Evolutionary conservation across 352 stramenopile species (phyloP), one percentile per base, ranked within the genome.

Genomic region (Hyaloperonospora brassicae): DNA sequence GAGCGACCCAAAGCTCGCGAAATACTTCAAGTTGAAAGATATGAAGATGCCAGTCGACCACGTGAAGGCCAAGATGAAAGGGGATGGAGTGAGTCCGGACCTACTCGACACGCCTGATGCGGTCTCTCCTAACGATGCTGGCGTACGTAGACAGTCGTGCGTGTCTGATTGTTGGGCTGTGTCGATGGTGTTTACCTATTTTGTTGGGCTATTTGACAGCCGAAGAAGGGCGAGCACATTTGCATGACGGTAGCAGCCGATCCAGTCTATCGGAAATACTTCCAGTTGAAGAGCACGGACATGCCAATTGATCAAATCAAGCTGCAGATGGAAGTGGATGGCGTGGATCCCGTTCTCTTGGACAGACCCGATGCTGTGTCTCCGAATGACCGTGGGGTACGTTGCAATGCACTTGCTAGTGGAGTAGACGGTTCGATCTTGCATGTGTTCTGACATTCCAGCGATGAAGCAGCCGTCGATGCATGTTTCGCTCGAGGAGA

Each of bases 231-330:
- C 5, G 76, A 72, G 12, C 89, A 91, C 61, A 72, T 82, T 4
- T 72, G 73, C 2, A 67, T 92, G 64, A 83, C 78, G 4, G 76
- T 87, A 17, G 70, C 64, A 2, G 79, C 97, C 31, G 84, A 95
- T 51, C 73, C 80, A 10, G 81, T 62, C 27, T 87, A 89, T 49
- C 81, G 79, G 41, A 90, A 89, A 59, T 95, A 90, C 58, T 92
- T 93, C 59, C 89, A 93, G 66, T 67, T 95, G 27, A 90, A 89
- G 62, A 62, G 47, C 12, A 84, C 93, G 78, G 68, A 80, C 61
- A 91, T 95, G 83, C 68, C 82, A 0, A 42, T 86, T 12, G 76
- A 88, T 17, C 75, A 93, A 42, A 90, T 95, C 60, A 90, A 89
- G 52, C 52, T 90, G 49, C 91, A 93, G 60, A 95, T 95, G 79